Base-by-base conservation (phyloP, 352 stramenopile genomes). In the Phytopythium ostracodes region DNA sequence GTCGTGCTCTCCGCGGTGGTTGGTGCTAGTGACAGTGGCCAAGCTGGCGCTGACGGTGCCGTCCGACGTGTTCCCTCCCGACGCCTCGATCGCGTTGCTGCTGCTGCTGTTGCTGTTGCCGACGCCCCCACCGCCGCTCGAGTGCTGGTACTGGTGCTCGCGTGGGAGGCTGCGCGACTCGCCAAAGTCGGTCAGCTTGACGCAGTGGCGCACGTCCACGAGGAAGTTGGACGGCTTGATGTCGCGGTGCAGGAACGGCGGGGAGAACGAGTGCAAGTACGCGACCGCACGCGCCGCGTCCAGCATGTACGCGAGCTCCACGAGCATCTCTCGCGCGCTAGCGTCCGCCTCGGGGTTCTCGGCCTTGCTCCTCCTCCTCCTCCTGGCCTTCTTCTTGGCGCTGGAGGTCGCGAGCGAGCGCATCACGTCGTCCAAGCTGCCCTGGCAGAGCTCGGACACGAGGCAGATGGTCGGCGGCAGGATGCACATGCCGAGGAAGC, bases 401-500 rank as follows among this genome's bases (percentile, higher is more conserved):
- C 50, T 62, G 35, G 56, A 52, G n/a, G 57, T 64, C n/a, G 71
- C 69, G 56, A 67, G 68, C 9, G 72, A 60, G 14, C 70, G 60
- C 2, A 62, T 75, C 22, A 85, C 61, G 43, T 81, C 71, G 55
- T 85, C 79, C 5, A 81, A 66, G 24, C 59, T 82, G 9, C 59
- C 76, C 46, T 63, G 68, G 43, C 76, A 93, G 24, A 83, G 59
- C 65, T 87, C 75, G 20, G 68, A 91, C 10, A 94, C 77, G 1
- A 94, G 54, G 38, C 80, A 91, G 35, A 94, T 85, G 14, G 82
- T 90, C 1, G 84, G 81, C 15, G 83, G 83, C 22, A 71, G 88
- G 17, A 94, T 78, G 53, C 86, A 95, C 77, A 95, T 88, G 25
- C 84, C 86, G 50, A 90, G 88, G 65, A 95, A 95, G 59, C 75